phyloP scores from a whole-genome alignment of 768 basidiomycete species.

The Crepidotus variabilis region DNA sequence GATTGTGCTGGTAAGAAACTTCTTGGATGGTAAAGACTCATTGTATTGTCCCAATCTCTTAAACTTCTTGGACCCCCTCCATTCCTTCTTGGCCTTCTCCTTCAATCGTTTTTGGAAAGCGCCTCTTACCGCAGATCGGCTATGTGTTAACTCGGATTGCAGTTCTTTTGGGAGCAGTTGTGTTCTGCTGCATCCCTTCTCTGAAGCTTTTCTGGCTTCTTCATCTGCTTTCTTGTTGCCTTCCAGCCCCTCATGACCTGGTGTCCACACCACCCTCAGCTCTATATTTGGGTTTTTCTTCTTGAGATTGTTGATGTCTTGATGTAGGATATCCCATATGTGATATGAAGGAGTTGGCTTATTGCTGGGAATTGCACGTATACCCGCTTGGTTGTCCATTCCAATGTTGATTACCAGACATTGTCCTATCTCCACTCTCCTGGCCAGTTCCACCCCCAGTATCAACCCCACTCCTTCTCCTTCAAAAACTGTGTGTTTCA shows the following conservation, averaged over 20 bases:
- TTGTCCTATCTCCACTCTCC: not conserved
- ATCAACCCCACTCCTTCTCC: not conserved
- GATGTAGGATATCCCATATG: not conserved
- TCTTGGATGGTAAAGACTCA: constrained; percentile 8
- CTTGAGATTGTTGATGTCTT: not conserved
- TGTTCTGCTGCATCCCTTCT: not conserved
- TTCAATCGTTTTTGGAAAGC: constrained; percentile 12
- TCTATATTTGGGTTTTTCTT: not conserved
- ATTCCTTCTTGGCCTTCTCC: constrained; percentile 7
- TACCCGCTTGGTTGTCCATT: not conserved
- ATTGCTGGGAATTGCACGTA: not conserved
- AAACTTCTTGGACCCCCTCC: constrained; percentile 7
- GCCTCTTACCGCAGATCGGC: constrained; percentile 8
- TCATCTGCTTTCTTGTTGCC: constrained; percentile 1
- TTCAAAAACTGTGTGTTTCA: not conserved
- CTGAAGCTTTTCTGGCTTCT: not conserved
- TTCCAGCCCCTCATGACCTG: not conserved
- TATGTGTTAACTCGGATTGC: not conserved
- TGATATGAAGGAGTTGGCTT: not conserved
- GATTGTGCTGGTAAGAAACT: constrained; percentile 8
- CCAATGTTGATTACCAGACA: not conserved
- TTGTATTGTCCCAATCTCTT: constrained; percentile 8
- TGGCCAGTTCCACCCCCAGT: not conserved
- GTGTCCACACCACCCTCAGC: not conserved
- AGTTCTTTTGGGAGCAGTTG: not conserved